Evolutionary conservation across 345 rosid genomes (phyloP).

Genomic region (Cardamine resedifolia): DNA sequence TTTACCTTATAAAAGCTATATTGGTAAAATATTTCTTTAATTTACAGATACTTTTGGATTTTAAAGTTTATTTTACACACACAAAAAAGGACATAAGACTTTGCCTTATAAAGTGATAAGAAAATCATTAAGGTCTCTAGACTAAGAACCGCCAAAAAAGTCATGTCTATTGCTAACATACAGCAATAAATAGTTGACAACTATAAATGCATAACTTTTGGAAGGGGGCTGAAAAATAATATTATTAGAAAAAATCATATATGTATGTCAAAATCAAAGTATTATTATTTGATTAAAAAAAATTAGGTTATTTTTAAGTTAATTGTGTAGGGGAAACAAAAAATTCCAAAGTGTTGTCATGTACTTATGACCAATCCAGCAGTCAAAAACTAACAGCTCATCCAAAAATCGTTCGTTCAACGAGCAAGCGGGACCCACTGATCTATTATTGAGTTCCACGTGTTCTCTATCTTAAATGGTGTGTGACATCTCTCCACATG

Average conservation of each 20-base stretch:
- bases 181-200: constrained; percentile 32
- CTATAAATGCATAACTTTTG: constrained; percentile 9
- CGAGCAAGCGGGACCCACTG: constrained; percentile 16
- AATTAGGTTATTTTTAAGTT: not conserved
- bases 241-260: not conserved
- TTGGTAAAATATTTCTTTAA: not conserved
- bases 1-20: not conserved
- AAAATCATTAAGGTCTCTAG: constrained; percentile 9
- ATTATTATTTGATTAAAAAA: constrained; percentile 10
- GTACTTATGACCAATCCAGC: constrained; percentile 20
- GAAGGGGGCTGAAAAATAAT: not conserved
- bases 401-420: not conserved
- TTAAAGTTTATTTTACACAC: constrained; percentile 5
- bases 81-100: not conserved
- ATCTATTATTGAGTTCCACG: constrained; percentile 35
- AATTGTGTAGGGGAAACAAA: not conserved
- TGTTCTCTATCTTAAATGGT: constrained; percentile 19
- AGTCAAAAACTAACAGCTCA: constrained; percentile 36
- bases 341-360: not conserved
- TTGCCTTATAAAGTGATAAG: not conserved
- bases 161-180: not conserved
- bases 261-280: constrained; percentile 23
- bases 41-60: not conserved
- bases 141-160: constrained; percentile 20
- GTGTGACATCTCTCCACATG: constrained; percentile 20